Evolutionary conservation across 768 basidiomycete genomes (phyloP), one percentile per base, ranked within the genome.

Genomic region (Boletus sensibilis): DNA sequence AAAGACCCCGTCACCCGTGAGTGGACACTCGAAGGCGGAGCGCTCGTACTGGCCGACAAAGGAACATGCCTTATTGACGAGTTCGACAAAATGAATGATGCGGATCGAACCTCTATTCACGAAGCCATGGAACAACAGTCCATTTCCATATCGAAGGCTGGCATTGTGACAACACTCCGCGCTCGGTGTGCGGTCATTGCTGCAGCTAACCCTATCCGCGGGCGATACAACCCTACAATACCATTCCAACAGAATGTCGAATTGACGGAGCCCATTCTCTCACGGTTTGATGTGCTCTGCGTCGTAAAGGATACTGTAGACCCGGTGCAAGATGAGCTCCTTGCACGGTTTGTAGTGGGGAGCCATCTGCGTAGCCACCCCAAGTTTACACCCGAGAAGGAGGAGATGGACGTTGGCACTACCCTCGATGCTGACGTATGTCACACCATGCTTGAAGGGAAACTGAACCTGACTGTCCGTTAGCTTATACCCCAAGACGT

Each of bases 81-180:
- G 72, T 98, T 99, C 71, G 97, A 99, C 78, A 99, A 99, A 79
- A 99, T 99, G 97, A 98, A 98, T 74, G 97, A 98, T 66, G 83
- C 92, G 16, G 96, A 99, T 71, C 82, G 96, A 64, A 98, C 95
- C 16, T 97, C 94, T 5, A 98, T 99, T 66, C 97, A 98, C 78
- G 97, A 99, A 72, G 97, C 97, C 2, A 99, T 99, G 97, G 97
- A 99, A 70, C 97, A 99, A 75, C 97, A 98, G 72, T 90, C 93
- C 13, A 99, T 99, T 62, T 98, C 97, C 5, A 98, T 99, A 66
- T 94, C 96, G 23, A 99, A 99, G 70, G 97, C 97, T 16, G 97
- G 97, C 41, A 99, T 99, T 60, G 91, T 98, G 53, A 98, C 97
- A n/a, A 91, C 92, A 16, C 82, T 99, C 9, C 95, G 98, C 75